A percentile compares a stretch with the other conserved stretches of the same genome.
These are phyloP conservation scores for Usnea hakonensis DNA, from an alignment of 495 filamentous ascomycete genomes.

Conservation along the genomic window DNA sequence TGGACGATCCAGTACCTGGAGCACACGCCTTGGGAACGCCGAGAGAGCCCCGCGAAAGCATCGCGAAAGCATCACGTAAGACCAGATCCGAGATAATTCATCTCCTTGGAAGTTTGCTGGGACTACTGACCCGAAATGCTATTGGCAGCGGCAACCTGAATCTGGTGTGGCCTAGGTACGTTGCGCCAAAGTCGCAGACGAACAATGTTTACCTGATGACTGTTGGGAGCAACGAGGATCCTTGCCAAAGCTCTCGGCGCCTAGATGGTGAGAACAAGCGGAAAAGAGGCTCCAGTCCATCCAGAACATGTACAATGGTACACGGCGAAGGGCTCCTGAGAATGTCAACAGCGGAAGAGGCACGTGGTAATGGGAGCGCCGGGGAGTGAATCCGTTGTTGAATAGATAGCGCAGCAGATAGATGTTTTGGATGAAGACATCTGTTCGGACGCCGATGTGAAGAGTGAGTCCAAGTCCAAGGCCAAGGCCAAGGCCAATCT, in stretches of 20 bases:
- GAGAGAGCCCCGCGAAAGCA: background rate
- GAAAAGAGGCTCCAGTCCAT: background rate
- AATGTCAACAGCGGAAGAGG: background rate
- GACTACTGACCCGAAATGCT: background rate
- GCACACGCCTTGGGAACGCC: background rate
- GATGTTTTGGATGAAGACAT: background rate
- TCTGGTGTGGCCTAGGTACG: background rate
- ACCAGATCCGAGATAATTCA: background rate
- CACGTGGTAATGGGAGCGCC: background rate
- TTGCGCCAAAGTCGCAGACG: background rate
- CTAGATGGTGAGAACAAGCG: background rate
- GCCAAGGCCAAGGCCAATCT: background rate
- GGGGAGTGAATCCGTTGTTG: background rate
- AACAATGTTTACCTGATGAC: background rate
- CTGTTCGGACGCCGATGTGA: background rate
- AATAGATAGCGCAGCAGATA: background rate
- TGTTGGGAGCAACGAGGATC: background rate
- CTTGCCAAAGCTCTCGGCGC: background rate
- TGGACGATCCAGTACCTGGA: background rate
- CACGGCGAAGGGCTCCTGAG: background rate
- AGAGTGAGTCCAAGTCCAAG: background rate
- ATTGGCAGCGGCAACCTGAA: background rate
- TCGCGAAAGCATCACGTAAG: background rate
- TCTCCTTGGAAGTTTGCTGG: background rate
- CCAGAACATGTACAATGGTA: background rate